Conservation (phyloP, 73 alveolate species). For the Blepharisma japonicum region DNA sequence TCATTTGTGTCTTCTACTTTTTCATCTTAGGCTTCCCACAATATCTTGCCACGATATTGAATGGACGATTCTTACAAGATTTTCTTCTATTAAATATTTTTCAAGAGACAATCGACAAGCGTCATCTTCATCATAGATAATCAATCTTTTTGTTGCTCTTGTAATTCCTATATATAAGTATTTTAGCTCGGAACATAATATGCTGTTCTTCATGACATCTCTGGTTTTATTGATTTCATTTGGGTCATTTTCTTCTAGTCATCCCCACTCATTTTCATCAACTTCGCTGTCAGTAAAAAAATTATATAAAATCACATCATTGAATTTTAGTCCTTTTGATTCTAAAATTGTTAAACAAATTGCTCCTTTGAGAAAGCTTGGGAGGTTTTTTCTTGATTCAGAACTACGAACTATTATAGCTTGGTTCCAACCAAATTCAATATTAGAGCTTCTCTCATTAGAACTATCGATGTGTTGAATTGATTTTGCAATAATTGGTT, state of each 20-base stretch:
- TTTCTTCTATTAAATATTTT: too few relatives aligned
- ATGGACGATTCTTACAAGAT: too few relatives aligned
- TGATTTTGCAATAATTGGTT: constrained; percentile 21
- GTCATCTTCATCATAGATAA: constrained; percentile 72
- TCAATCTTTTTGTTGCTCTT: constrained; percentile 77
- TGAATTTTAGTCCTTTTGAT: constrained; percentile 72
- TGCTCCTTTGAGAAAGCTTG: constrained; percentile 47
- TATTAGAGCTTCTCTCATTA: constrained; percentile 29
- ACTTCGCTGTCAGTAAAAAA: constrained; percentile 63
- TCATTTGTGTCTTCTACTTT: too few relatives aligned
- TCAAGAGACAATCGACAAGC: too few relatives aligned
- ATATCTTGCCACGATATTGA: too few relatives aligned
- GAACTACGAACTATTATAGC: constrained; percentile 70
- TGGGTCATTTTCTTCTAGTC: neutral
- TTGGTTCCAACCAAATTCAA: constrained; percentile 70
- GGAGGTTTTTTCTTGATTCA: constrained; percentile 60
- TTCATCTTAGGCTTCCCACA: too few relatives aligned
- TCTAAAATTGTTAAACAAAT: constrained; percentile 72
- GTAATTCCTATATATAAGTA: constrained; percentile 81
- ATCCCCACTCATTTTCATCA: constrained; percentile 48
- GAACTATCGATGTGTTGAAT: neutral
- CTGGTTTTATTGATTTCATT: neutral
- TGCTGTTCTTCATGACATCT: constrained; percentile 25
- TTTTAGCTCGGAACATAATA: constrained; percentile 78
- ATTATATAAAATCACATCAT: constrained; percentile 64